A percentile compares a stretch with the other conserved stretches of the same genome.
Evolutionary conservation across 176 grass and related monocot species (phyloP).

Genomic region (Hordeum vulgare): MorexV3_pseudomolecules_assembly NC_058524.1:487915532-487916031

Average conservation of each 20-base stretch:
- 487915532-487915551: neutral
- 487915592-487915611: constrained; percentile 1
- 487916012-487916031: constrained; percentile 84
- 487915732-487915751: constrained; percentile 50
- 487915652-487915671: constrained; percentile 74
- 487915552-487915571: constrained; percentile 34
- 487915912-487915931: constrained; percentile 48
- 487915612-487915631: constrained; percentile 23
- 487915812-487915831: constrained; percentile 51
- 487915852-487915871: constrained; percentile 70
- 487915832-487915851: constrained; percentile 85
- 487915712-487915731: constrained; percentile 58
- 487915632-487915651: constrained; percentile 60
- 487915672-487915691: constrained; percentile 55
- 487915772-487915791: constrained; percentile 43
- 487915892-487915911: constrained; percentile 75
- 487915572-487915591: constrained; percentile 29
- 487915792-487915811: constrained; percentile 69
- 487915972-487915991: constrained; percentile 97
- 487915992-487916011: constrained; percentile 92
- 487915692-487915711: constrained; percentile 69
- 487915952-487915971: constrained; percentile 97
- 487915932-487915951: constrained; percentile 97
- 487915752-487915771: constrained; percentile 33
- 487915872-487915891: constrained; percentile 93